Percentiles rank a stretch among this genome's conserved stretches.
phyloP scores from a whole-genome alignment of 495 filamentous ascomycete species.

The Penicillium riverlandense region DNA sequence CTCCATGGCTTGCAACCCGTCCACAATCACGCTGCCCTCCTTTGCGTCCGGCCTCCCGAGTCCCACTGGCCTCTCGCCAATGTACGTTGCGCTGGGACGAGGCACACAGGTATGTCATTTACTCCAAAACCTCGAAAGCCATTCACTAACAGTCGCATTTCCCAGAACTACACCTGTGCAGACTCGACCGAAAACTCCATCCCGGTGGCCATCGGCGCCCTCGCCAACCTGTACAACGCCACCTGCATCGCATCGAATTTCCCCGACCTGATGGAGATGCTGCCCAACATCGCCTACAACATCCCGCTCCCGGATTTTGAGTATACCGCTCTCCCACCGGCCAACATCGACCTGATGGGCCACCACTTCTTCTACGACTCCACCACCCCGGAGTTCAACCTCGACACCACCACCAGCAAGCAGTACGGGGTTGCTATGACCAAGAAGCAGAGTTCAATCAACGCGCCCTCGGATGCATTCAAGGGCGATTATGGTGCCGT shows the following conservation, averaged over 20 bases:
- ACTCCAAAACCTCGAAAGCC: not conserved
- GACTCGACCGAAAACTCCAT: constrained; percentile 43
- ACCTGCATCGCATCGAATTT: constrained; percentile 66
- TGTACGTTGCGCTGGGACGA: constrained; percentile 77
- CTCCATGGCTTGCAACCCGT: constrained; percentile 26
- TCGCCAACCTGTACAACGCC: constrained; percentile 82
- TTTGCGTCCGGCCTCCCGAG: constrained; percentile 45
- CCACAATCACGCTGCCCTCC: constrained; percentile 31
- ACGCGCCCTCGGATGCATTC: constrained; percentile 52
- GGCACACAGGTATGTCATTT: constrained; percentile 52
- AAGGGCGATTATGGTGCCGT: constrained; percentile 60
- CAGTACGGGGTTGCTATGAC: constrained; percentile 56
- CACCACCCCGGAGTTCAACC: constrained; percentile 72
- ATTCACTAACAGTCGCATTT: constrained; percentile 1
- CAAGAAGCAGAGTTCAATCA: constrained; percentile 45
- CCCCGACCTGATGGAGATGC: constrained; percentile 51
- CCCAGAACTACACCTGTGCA: constrained; percentile 83
- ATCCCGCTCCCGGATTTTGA: constrained; percentile 35
- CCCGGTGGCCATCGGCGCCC: constrained; percentile 64
- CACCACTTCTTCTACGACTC: constrained; percentile 68
- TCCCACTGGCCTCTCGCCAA: constrained; percentile 50
- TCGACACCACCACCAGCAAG: constrained; percentile 47
- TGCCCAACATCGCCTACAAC: constrained; percentile 32
- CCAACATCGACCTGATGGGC: constrained; percentile 58
- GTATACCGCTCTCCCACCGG: constrained; percentile 28